Evolutionary conservation across 306 rosid species (phyloP).

Genomic region (Benincasa hispida): DNA sequence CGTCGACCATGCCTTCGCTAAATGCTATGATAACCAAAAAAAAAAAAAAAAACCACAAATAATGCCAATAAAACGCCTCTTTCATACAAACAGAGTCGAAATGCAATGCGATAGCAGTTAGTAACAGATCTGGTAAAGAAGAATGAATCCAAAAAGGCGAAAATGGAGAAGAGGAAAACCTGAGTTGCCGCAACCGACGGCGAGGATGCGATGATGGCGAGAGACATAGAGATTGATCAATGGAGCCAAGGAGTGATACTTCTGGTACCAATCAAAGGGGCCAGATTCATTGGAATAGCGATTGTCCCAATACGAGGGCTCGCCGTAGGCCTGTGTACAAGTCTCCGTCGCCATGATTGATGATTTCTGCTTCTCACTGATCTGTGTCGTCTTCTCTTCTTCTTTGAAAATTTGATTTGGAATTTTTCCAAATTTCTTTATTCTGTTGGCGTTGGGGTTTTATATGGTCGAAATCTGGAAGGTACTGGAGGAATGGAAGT

Average conservation of each 20-base stretch:
- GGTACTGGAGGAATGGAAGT: background rate
- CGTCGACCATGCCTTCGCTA: conserved; percentile 66
- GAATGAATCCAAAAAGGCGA: background rate
- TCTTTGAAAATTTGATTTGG: background rate
- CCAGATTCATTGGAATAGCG: conserved; percentile 63
- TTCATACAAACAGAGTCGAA: background rate
- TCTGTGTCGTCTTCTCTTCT: background rate
- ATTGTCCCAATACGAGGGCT: conserved; percentile 77
- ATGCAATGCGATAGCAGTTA: background rate
- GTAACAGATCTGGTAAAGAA: background rate
- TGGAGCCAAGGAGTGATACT: conserved; percentile 56
- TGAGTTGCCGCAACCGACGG: conserved; percentile 81
- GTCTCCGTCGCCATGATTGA: conserved; percentile 18
- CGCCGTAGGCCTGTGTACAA: conserved; percentile 68
- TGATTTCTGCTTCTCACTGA: background rate
- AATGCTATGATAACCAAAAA: conserved; percentile 45
- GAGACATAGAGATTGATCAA: conserved; percentile 49
- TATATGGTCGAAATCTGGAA: background rate
- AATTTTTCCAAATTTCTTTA: background rate
- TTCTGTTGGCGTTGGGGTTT: conserved; percentile 1
- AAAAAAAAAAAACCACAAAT: background rate
- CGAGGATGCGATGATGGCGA: conserved; percentile 32
- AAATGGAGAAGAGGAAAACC: conserved; percentile 16
- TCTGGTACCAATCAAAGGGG: conserved; percentile 87
- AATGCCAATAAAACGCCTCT: background rate